These are phyloP conservation scores for Pharus latifolius DNA, from an alignment of 176 grass and related monocot genomes.

Conservation along the genomic window DNA sequence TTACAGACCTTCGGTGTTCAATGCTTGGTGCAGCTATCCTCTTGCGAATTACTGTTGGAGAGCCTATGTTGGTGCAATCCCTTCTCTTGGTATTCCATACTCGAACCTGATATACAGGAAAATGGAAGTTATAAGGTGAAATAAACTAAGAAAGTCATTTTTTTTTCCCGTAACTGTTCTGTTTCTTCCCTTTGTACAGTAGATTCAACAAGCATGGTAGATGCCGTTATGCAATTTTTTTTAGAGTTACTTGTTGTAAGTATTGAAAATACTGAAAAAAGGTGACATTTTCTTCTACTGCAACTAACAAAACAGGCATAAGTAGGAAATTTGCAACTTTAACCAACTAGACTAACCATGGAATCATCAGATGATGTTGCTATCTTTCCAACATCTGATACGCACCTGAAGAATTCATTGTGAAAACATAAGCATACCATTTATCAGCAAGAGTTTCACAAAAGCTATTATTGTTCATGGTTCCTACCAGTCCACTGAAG, in stretches of 20 bases:
- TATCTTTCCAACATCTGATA: constrained; percentile 75
- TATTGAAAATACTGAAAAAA: not conserved
- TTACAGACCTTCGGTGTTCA: constrained; percentile 26
- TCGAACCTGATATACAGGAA: constrained; percentile 45
- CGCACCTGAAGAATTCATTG: constrained; percentile 48
- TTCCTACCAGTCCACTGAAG: constrained; percentile 76
- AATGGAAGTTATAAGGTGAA: constrained; percentile 8
- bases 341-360: constrained; percentile 36
- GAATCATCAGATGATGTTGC: constrained; percentile 80
- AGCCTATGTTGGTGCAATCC: constrained; percentile 39
- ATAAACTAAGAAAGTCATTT: not conserved
- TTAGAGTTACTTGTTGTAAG: not conserved
- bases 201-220: not conserved
- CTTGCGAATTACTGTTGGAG: constrained; percentile 57
- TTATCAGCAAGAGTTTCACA: not conserved
- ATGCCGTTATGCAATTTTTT: not conserved
- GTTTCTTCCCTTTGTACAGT: not conserved
- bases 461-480: not conserved
- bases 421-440: constrained; percentile 3
- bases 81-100: constrained; percentile 67
- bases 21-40: constrained; percentile 52
- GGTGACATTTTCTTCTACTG: not conserved
- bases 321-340: not conserved
- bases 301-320: not conserved
- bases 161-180: not conserved